Evolutionary conservation across 2,329 filamentous ascomycete genomes (phyloP).

Genomic region (Knufia petricola): DNA sequence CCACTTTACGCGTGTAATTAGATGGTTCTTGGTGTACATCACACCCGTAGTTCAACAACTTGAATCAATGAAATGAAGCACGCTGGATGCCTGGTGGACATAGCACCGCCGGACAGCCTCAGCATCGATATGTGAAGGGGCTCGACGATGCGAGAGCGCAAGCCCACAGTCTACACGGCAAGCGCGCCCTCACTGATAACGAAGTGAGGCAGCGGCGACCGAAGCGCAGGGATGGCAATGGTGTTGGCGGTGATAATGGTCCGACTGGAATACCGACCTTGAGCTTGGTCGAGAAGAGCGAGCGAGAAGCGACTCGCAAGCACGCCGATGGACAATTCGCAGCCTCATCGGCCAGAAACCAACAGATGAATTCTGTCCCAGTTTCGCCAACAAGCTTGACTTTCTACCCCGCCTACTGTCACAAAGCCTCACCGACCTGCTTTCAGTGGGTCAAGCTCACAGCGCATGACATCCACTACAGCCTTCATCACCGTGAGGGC

Average conservation of each 20-base stretch:
- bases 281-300: too few relatives aligned
- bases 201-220: neutral
- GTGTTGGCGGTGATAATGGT: neutral
- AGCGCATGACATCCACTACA: slow-evolving; percentile 42
- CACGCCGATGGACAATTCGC: too few relatives aligned
- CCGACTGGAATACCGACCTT: too few relatives aligned
- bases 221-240: neutral
- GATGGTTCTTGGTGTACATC: too few relatives aligned
- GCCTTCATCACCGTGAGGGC: slow-evolving; percentile 12
- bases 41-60: neutral
- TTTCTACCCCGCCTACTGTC: slow-evolving; percentile 53
- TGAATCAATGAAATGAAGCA: neutral
- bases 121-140: neutral
- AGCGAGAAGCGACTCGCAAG: too few relatives aligned
- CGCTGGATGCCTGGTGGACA: neutral
- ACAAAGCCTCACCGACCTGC: slow-evolving; percentile 50
- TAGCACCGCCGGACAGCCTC: neutral
- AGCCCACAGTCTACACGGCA: neutral
- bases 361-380: too few relatives aligned
- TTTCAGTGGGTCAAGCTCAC: slow-evolving; percentile 55
- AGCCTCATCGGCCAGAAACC: too few relatives aligned
- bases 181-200: neutral
- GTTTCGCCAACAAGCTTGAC: slow-evolving; percentile 16
- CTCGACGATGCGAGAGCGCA: neutral
- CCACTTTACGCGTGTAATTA: too few relatives aligned